A percentile compares a stretch with the other conserved stretches of the same genome.
These are phyloP conservation scores for Termitomyces sp. DNA, from an alignment of 768 basidiomycete species.

Conservation along the genomic window DNA sequence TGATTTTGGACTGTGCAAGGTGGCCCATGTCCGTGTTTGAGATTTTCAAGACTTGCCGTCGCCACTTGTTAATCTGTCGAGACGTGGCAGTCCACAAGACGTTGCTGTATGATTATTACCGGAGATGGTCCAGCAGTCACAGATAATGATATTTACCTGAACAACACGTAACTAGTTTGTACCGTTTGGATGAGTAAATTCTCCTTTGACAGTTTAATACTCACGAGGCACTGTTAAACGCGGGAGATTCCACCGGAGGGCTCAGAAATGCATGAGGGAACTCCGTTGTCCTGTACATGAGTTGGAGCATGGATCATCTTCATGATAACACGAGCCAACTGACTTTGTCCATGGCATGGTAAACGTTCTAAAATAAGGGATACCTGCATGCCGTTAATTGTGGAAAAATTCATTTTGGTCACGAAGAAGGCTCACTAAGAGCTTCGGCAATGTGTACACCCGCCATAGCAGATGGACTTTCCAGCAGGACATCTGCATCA, in stretches of 20 bases:
- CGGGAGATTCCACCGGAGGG: slow-evolving; percentile 61
- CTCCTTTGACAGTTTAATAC: slow-evolving; percentile 16
- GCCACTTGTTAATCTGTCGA: slow-evolving; percentile 65
- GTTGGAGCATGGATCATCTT: background rate
- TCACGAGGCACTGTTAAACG: slow-evolving; percentile 60
- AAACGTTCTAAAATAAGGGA: slow-evolving; percentile 66
- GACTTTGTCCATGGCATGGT: slow-evolving; percentile 65
- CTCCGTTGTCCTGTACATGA: slow-evolving; percentile 42
- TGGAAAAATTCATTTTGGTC: slow-evolving; percentile 1
- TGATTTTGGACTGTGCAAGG: slow-evolving; percentile 56
- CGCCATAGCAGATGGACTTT: slow-evolving; percentile 68
- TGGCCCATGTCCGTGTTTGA: slow-evolving; percentile 58
- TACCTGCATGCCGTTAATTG: slow-evolving; percentile 31
- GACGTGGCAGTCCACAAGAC: slow-evolving; percentile 70
- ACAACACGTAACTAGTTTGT: slow-evolving; percentile 50
- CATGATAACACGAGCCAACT: slow-evolving; percentile 10
- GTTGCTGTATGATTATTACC: slow-evolving; percentile 30
- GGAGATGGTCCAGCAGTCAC: background rate
- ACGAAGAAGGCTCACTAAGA: slow-evolving; percentile 36
- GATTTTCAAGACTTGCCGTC: slow-evolving; percentile 48
- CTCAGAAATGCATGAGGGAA: slow-evolving; percentile 67
- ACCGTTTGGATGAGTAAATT: background rate
- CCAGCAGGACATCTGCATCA: slow-evolving; percentile 65
- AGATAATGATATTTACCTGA: slow-evolving; percentile 38
- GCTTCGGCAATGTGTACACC: slow-evolving; percentile 75